Conservation (phyloP, 805 yeast species). For the Nakazawaea sp. region DNA sequence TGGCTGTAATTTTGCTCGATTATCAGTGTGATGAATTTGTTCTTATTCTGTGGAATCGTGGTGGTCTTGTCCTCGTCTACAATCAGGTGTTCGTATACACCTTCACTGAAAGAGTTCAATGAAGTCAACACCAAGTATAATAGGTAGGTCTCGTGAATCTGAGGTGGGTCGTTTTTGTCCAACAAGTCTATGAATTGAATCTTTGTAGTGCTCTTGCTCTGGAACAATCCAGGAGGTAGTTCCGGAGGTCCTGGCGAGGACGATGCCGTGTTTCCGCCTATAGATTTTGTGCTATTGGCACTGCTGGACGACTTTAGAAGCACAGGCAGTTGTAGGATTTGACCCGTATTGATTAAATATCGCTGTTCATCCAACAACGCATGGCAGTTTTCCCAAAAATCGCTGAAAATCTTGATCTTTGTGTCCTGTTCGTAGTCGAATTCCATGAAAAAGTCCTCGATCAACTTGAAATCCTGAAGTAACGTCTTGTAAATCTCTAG, state of each 20-base stretch:
- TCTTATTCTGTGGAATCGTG: not conserved
- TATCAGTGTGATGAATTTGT: constrained; percentile 17
- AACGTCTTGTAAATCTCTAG: constrained; percentile 65
- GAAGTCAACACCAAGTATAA: constrained; percentile 50
- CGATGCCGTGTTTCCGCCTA: constrained; percentile 9
- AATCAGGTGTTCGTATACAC: constrained; percentile 43
- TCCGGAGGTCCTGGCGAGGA: constrained; percentile 11
- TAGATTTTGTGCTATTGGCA: constrained; percentile 8
- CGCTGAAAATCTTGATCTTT: constrained; percentile 55
- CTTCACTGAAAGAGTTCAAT: constrained; percentile 55
- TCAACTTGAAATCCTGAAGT: constrained; percentile 46
- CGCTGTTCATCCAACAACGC: constrained; percentile 27
- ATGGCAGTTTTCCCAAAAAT: constrained; percentile 39
- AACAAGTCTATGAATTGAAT: constrained; percentile 64
- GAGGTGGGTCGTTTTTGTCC: constrained; percentile 77
- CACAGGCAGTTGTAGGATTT: constrained; percentile 23
- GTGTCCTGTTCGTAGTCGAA: constrained; percentile 49
- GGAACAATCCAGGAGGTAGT: constrained; percentile 27
- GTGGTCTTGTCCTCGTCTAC: not conserved
- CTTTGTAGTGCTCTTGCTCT: constrained; percentile 37
- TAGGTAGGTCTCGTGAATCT: constrained; percentile 54
- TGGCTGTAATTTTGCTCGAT: constrained; percentile 29
- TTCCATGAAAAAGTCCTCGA: constrained; percentile 45
- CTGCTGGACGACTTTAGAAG: constrained; percentile 6
- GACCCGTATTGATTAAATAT: constrained; percentile 26